Evolutionary conservation across 148 eudicot genomes (phyloP).

Genomic region (Fagopyrum homotropicum): DNA sequence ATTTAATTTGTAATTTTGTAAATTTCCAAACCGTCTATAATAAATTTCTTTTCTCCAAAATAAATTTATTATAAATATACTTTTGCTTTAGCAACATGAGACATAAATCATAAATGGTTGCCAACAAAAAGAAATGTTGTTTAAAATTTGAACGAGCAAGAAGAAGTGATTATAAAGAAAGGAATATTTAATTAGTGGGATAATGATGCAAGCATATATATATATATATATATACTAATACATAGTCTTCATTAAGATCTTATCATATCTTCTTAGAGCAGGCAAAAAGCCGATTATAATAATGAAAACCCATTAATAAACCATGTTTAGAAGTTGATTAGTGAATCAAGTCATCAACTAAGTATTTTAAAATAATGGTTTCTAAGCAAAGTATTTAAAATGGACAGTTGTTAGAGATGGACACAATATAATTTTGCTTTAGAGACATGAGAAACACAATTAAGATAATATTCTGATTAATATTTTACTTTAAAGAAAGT

Average conservation of each 20-base stretch:
- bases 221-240: neutral
- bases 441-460: slow-evolving; percentile 10
- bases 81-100: too few species aligned
- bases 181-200: slow-evolving; percentile 11
- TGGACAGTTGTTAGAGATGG: slow-evolving; percentile 14
- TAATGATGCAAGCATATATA: slow-evolving; percentile 11
- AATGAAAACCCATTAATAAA: slow-evolving; percentile 1
- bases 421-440: slow-evolving; percentile 7
- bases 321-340: neutral
- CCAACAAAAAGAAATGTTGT: neutral
- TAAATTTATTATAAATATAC: too few species aligned
- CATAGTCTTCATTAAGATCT: slow-evolving; percentile 14
- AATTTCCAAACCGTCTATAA: too few species aligned
- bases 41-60: too few species aligned
- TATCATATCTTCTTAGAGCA: slow-evolving; percentile 10
- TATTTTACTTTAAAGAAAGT: neutral
- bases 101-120: neutral
- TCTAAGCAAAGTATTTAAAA: neutral
- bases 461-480: slow-evolving; percentile 5
- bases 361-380: slow-evolving; percentile 4
- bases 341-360: slow-evolving; percentile 15
- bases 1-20: too few species aligned
- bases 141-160: slow-evolving; percentile 4
- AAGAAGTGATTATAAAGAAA: neutral
- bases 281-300: slow-evolving; percentile 6